phyloP scores from a whole-genome alignment of 768 basidiomycete species.

The Mycena vulgaris region DNA sequence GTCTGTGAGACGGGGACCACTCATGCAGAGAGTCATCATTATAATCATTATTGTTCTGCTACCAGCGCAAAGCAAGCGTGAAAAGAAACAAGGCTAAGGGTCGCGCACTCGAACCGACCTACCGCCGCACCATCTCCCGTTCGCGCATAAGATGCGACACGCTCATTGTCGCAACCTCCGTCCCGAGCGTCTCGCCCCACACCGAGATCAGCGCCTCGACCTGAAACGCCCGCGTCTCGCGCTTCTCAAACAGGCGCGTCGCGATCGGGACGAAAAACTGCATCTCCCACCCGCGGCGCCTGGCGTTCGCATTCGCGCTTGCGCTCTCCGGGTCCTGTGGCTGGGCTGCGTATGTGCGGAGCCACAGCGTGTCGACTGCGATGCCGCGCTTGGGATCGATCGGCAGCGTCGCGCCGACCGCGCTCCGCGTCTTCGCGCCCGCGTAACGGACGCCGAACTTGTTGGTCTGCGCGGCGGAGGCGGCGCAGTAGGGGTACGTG shows the following conservation, averaged over 20 bases:
- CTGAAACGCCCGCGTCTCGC: conserved; percentile 61
- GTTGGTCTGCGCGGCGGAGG: conserved; percentile 22
- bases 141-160: conserved; percentile 60
- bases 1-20: too few species aligned
- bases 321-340: background rate
- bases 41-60: background rate
- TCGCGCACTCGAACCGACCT: background rate
- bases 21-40: too few species aligned
- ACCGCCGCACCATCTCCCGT: conserved; percentile 52
- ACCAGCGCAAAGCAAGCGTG: conserved; percentile 5
- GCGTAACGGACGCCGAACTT: conserved; percentile 28
- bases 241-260: conserved; percentile 60
- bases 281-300: conserved; percentile 50
- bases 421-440: conserved; percentile 26
- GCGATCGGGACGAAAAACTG: conserved; percentile 66
- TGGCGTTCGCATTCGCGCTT: conserved; percentile 14
- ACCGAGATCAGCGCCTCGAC: conserved; percentile 57
- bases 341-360: conserved; percentile 38
- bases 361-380: conserved; percentile 51
- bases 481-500: conserved; percentile 36
- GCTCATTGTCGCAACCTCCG: conserved; percentile 53
- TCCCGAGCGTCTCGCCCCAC: conserved; percentile 45
- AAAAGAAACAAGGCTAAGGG: background rate
- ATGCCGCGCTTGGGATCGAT: conserved; percentile 42
- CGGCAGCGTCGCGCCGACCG: conserved; percentile 31